Percentiles rank a stretch among this genome's conserved stretches.
phyloP scores from a whole-genome alignment of 176 grass and related monocot species.

The Oryza officinalis region DNA sequence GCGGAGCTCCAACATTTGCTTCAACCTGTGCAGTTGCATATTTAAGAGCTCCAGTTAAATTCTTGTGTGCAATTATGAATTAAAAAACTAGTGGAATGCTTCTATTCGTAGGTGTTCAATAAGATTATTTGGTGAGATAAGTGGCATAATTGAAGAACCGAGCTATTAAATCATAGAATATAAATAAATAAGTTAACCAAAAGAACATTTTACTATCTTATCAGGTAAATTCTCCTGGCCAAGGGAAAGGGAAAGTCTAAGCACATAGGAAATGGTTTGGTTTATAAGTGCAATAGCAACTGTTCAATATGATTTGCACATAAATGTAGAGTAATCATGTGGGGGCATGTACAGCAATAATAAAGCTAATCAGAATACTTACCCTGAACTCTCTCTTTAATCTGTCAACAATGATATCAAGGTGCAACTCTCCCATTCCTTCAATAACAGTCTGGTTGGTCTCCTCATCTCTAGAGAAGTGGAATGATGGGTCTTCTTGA shows the following conservation, averaged over 20 bases:
- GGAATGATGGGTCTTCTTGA: constrained; percentile 97
- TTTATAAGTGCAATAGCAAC: not conserved
- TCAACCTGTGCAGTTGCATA: constrained; percentile 72
- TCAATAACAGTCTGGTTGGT: constrained; percentile 99
- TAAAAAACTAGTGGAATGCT: not conserved
- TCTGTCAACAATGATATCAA: constrained; percentile 96
- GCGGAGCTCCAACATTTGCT: constrained; percentile 96
- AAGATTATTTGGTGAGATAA: not conserved
- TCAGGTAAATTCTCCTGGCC: not conserved
- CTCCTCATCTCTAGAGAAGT: constrained; percentile 98
- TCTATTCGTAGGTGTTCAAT: not conserved
- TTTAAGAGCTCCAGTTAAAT: not conserved
- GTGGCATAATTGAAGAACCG: not conserved
- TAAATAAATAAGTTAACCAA: constrained; percentile 2
- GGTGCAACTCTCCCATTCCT: constrained; percentile 99
- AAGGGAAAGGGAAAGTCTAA: not conserved
- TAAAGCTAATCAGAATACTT: constrained; percentile 34
- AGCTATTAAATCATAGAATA: not conserved
- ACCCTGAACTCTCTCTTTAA: constrained; percentile 96
- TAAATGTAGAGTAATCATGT: not conserved
- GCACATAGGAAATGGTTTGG: not conserved
- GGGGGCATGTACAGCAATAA: not conserved
- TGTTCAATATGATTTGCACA: constrained; percentile 6
- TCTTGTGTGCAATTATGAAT: not conserved
- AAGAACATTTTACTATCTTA: constrained; percentile 12